Conservation (phyloP, 306 rosid species). For the Ormosia emarginata region DNA sequence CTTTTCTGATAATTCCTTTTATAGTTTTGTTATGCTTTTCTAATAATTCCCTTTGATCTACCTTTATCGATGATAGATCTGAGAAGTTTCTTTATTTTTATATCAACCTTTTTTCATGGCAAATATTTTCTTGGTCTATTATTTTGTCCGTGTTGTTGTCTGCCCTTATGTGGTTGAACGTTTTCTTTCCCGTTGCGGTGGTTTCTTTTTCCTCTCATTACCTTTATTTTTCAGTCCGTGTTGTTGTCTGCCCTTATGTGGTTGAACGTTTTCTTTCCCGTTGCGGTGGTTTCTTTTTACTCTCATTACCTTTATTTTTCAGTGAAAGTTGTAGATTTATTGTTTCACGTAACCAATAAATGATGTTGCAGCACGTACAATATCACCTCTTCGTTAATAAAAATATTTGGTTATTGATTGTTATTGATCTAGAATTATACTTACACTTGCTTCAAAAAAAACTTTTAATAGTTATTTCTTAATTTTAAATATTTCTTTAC, state of each 20-base stretch:
- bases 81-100: neutral
- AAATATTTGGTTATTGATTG: neutral
- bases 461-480: too few species aligned
- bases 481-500: neutral
- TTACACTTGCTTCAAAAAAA: too few species aligned
- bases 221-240: neutral
- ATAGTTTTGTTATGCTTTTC: neutral
- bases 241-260: neutral
- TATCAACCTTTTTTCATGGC: constrained; percentile 1
- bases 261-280: neutral
- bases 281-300: neutral
- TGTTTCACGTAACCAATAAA: too few species aligned
- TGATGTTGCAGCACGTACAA: neutral
- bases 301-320: neutral
- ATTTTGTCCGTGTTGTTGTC: neutral
- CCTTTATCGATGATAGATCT: neutral
- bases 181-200: neutral
- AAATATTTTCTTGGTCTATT: neutral
- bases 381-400: neutral
- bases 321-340: neutral
- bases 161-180: neutral
- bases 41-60: neutral
- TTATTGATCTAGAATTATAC: neutral
- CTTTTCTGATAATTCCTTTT: neutral
- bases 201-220: neutral